A percentile compares a stretch with the other conserved stretches of the same genome.
These are phyloP conservation scores for Astraeus odoratus DNA, from an alignment of 768 basidiomycete species.

Conservation along the genomic window DNA sequence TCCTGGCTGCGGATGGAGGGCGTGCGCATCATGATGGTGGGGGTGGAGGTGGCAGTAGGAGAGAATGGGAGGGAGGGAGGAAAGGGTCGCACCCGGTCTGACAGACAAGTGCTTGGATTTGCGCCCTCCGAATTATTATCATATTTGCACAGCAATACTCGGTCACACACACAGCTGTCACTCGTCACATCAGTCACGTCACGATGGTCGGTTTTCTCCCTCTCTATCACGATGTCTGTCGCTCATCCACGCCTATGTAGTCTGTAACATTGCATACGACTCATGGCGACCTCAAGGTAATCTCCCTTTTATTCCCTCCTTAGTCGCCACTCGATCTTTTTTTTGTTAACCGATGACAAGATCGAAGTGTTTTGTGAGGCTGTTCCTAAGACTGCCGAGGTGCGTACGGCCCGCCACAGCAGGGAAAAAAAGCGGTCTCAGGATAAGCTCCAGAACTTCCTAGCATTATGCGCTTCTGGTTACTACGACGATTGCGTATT, in stretches of 20 bases:
- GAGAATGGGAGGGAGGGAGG: too few species aligned
- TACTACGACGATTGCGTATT: constrained; percentile 83
- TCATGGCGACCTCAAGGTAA: constrained; percentile 91
- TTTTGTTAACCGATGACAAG: constrained; percentile 37
- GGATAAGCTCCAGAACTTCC: constrained; percentile 68
- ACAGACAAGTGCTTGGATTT: too few species aligned
- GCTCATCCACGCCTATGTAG: constrained; percentile 32
- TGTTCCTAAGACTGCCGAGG: constrained; percentile 92
- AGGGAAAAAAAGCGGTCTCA: constrained; percentile 1
- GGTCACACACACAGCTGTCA: constrained; percentile 11
- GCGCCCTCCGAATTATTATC: too few species aligned
- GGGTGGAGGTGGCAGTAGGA: constrained; percentile 12
- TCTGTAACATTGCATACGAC: constrained; percentile 93
- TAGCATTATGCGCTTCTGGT: constrained; percentile 87
- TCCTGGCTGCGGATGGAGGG: constrained; percentile 69
- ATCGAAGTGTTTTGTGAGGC: constrained; percentile 97
- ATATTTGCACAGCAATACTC: too few species aligned
- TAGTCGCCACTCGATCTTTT: background rate
- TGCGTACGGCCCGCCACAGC: constrained; percentile 22
- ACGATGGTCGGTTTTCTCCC: constrained; percentile 21
- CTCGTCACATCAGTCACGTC: constrained; percentile 21
- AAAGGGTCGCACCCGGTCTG: too few species aligned
- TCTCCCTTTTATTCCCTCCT: constrained; percentile 4
- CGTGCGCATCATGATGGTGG: constrained; percentile 50
- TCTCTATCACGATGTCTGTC: constrained; percentile 19